Evolutionary conservation across 331 rosid species (phyloP), one percentile per base, ranked within the genome.

Genomic region (Quercus tomentella): DNA sequence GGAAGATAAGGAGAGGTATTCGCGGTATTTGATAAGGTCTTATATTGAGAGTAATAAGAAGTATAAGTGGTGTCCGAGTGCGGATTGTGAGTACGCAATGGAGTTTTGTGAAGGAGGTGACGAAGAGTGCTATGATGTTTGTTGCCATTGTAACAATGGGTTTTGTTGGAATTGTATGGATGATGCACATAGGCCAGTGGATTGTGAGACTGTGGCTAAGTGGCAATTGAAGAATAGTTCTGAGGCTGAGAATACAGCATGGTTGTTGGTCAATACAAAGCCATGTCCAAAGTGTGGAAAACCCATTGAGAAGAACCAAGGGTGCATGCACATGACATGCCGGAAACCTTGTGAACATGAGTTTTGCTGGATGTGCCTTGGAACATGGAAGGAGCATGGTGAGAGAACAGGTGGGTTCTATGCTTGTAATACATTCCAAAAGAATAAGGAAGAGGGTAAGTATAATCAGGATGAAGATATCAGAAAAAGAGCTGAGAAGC

Each of bases 31-130:
- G 77, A 85, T 88, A 78, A 88, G 98, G 82, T 94, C 97, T 74
- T 92, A 91, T 80, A 88, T 94, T 41, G 98, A 92, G 87, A 96
- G 91, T 89, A 94, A 88, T 70, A 87, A 92, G 81, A 94, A 88
- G 93, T 88, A 89, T 74, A 94, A 94, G 84, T 94, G 98, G 98
- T 94, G 98, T 84, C 98, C 98, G 51, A 93, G 93, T 54, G 92
- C 96, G 35, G 98, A 96, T 70, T 94, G 98, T 84, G 97, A 92
- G 65, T 87, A 82, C 75, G 94, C 97, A 3, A 91, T 94, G 70
- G 89, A 92, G 76, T 94, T 90, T 82, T 87, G 87, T 84, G 94
- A 89, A 73, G 43, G 8, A 15, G 98, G 97, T 61, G 84, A 90
- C 45, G 91, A 90, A 85, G 93, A 80, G 84, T 96, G 49, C 49